Evolutionary conservation across 1,139 yeast genomes (phyloP).

Genomic region (Lodderomyces oxycetoniae): DNA sequence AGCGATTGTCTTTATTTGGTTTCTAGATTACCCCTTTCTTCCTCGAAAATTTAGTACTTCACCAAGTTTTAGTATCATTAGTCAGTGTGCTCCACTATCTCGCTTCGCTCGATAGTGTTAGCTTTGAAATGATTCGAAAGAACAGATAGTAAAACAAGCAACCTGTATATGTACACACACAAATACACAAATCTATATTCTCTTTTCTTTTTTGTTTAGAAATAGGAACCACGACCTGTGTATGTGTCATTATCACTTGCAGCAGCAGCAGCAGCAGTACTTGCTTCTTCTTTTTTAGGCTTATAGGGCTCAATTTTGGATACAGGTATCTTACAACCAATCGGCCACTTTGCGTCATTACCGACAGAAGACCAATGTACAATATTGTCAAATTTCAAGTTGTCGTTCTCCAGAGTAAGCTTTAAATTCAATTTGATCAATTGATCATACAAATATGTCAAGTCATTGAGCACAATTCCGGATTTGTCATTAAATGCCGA

Average conservation of each 20-base stretch:
- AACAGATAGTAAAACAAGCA: too few relatives aligned
- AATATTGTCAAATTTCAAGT: slow-evolving; percentile 35
- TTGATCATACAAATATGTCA: slow-evolving; percentile 37
- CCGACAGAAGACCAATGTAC: slow-evolving; percentile 35
- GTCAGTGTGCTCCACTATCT: too few relatives aligned
- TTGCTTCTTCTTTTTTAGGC: slow-evolving; percentile 10
- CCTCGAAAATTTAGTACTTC: too few relatives aligned
- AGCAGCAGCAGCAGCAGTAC: background rate
- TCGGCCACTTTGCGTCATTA: slow-evolving; percentile 44
- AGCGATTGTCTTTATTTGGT: too few relatives aligned
- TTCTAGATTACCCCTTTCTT: too few relatives aligned
- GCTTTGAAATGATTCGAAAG: too few relatives aligned
- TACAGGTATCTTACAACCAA: slow-evolving; percentile 38
- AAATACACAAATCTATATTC: too few relatives aligned
- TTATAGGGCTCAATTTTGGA: slow-evolving; percentile 14
- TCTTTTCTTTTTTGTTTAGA: too few relatives aligned
- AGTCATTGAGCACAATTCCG: slow-evolving; percentile 36
- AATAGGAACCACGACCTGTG: slow-evolving; percentile 14
- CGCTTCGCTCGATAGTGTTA: too few relatives aligned
- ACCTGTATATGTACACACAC: too few relatives aligned
- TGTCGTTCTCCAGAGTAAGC: slow-evolving; percentile 41
- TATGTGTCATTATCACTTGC: slow-evolving; percentile 11
- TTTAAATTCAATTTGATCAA: slow-evolving; percentile 35
- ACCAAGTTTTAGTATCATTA: too few relatives aligned
- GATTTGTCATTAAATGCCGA: slow-evolving; percentile 34